A percentile compares a stretch with the other conserved stretches of the same genome.
These are phyloP conservation scores for Salvia sclarea DNA, from an alignment of 305 asterid genomes.

Conservation along the genomic window DNA sequence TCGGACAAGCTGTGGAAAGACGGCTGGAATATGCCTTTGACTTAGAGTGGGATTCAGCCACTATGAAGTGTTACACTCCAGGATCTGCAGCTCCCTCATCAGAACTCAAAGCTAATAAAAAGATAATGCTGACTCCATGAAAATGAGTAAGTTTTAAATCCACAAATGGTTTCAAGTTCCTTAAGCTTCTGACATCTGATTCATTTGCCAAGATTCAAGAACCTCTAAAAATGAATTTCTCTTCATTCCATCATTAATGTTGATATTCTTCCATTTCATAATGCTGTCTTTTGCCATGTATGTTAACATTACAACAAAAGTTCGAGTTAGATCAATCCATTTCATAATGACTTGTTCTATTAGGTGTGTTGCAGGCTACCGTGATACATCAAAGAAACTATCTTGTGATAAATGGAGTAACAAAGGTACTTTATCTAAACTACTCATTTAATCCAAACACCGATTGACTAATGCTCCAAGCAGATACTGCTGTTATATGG, in stretches of 20 bases:
- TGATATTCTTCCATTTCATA: conserved; percentile 2
- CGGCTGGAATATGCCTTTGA: conserved; percentile 63
- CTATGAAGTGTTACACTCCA: conserved; percentile 39
- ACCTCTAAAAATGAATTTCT: not conserved
- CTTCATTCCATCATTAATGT: not conserved
- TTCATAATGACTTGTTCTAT: no score
- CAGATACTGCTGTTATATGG: no score
- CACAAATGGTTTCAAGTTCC: no score
- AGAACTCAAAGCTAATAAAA: conserved; percentile 38
- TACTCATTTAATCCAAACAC: not conserved
- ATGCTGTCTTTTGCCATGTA: not conserved
- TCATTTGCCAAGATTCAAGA: not conserved
- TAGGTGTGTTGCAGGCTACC: conserved; percentile 22
- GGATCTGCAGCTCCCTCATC: conserved; percentile 44
- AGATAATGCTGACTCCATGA: conserved; percentile 41
- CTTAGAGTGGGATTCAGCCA: conserved; percentile 52
- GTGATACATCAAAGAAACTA: not conserved
- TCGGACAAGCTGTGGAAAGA: conserved; percentile 54
- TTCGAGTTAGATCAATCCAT: not conserved
- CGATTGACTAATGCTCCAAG: no score
- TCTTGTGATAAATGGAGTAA: conserved; percentile 5
- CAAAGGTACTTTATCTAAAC: conserved; percentile 2
- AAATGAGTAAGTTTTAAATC: conserved; percentile 39
- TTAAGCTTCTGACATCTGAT: no score
- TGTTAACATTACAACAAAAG: not conserved